Evolutionary conservation across 208 protist genomes (phyloP), one percentile per base, ranked within the genome.

Genomic region (Tritrichomonas musculus): DNA sequence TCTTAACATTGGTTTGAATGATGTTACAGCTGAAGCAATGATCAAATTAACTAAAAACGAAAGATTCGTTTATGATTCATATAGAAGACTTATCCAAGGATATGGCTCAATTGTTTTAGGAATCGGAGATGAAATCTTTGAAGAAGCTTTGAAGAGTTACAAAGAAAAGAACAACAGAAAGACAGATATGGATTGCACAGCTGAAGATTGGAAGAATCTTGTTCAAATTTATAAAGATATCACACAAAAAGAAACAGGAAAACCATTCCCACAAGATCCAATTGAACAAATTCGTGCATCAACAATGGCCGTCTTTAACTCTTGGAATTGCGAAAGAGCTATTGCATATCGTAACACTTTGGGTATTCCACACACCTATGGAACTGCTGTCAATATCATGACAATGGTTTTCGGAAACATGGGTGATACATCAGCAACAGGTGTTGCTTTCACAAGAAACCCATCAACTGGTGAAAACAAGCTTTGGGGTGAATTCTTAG

Each of bases 191-290:
- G 73, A 82, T 39, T 82, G 73, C 39, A 88, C 33, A 49, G 77
- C 77, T 88, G 77, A 88, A 14, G 77, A 88, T 20, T 53, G 47
- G 47, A 36, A 88, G 8, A 27, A 57, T 1, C 41, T 88, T 50
- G 41, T 33, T 39, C 33, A 53, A 27, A 36, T 33, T 22, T 88
- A 88, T 33, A 88, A 88, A n/a, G 47, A 88, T 20, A 88, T 88
- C 47, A 88, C 57, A 20, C 47, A 57, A 30, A 49, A 88, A n/a
- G 77, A 88, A 88, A 88, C 77, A 53, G 77, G 47, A 44, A 53
- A 57, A 9, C n/a, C 33, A 36, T 88, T 88, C 77, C 77, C 77
- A 88, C 77, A 88, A 49, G 47, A 88, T 47, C 77, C 77, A 88
- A 57, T 88, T 30, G 77, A 88, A 14, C 77, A 88, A 30, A 20